Base-by-base conservation (phyloP, 164 flowering plant genomes). In the Vitis amurensis region DNA sequence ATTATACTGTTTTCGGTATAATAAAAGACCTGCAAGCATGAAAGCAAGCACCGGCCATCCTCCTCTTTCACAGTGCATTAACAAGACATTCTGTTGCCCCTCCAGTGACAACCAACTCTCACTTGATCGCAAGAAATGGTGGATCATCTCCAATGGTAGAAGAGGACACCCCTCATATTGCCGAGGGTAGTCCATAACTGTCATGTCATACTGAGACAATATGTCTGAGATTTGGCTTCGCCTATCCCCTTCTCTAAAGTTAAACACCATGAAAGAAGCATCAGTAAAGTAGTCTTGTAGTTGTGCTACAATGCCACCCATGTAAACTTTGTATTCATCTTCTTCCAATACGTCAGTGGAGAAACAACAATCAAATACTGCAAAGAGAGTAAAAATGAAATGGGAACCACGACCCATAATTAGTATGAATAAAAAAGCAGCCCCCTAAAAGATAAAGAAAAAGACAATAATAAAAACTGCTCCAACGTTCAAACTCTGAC, bases 341-440 rank as follows among this genome's bases (percentile, higher is more conserved):
- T 92, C 93, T 65, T 85, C 93, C 85, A 89, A 68, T 17, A 86
- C 86, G 49, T 92, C 93, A 11, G 89, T 81, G 58, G 98, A 91
- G 91, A 94, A 92, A 87, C 97, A 94, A 80, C 97, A 88, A 79
- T 94, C 97, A 73, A 94, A 94, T 55, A 94, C 98, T 94, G 91
- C 80, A 79, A 59, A 37, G 23, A 10, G 11, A 64, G 11, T 1
- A n/a, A 47, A 31, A 23, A 47, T 63, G 17, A 59, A 19, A 63
- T 19, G 14, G 56, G 66, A 59, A 64, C 30, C 52, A 64, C 48
- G 63, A 64, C 17, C 47, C 56, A 65, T 50, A 48, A 59, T 47
- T 48, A 37, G 29, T 52, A n/a, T 59, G 29, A 19, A 37, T 4
- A 37, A 37, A 37, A 37, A 37, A 37, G 44, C 44, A 37, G 4